Percentiles rank a stretch among this genome's conserved stretches.
Conservation (phyloP, 192 early-diverging fungal genomes). For the Backusella australiensis region DNA sequence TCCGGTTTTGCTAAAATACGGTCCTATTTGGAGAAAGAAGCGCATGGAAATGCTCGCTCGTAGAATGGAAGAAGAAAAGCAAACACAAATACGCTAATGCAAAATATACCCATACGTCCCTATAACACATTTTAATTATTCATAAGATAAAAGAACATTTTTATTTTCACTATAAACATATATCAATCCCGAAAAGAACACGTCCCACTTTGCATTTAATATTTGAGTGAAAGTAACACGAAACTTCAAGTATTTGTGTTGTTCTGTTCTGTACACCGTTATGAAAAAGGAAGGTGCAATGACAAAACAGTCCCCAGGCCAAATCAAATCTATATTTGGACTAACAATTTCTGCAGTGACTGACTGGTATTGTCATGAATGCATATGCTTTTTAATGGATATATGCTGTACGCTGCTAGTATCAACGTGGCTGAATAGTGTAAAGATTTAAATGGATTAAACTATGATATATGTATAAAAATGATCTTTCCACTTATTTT, state of each 20-base stretch:
- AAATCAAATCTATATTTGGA: not conserved
- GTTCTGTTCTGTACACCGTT: not conserved
- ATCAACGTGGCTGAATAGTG: not conserved
- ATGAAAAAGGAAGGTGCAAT: slow-evolving; percentile 8
- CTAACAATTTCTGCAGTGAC: not conserved
- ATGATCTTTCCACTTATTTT: not conserved
- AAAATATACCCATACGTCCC: not conserved
- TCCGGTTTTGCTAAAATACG: slow-evolving; percentile 21
- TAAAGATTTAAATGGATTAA: not conserved
- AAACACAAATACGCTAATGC: not conserved
- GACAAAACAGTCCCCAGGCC: slow-evolving; percentile 4
- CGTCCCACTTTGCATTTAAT: not conserved
- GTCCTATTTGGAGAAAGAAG: slow-evolving; percentile 17
- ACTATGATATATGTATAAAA: not conserved
- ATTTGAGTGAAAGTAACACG: not conserved
- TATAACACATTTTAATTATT: not conserved
- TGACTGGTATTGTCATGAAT: not conserved
- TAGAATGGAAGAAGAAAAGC: not conserved
- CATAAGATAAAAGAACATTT: not conserved
- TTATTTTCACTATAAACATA: not conserved
- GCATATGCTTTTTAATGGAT: not conserved
- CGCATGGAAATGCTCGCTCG: slow-evolving; percentile 3
- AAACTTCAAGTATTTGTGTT: slow-evolving; percentile 2
- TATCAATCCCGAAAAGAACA: not conserved
- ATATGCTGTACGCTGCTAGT: not conserved